Conservation (phyloP, 257 asterid species). For the Datura wrightii region DNA sequence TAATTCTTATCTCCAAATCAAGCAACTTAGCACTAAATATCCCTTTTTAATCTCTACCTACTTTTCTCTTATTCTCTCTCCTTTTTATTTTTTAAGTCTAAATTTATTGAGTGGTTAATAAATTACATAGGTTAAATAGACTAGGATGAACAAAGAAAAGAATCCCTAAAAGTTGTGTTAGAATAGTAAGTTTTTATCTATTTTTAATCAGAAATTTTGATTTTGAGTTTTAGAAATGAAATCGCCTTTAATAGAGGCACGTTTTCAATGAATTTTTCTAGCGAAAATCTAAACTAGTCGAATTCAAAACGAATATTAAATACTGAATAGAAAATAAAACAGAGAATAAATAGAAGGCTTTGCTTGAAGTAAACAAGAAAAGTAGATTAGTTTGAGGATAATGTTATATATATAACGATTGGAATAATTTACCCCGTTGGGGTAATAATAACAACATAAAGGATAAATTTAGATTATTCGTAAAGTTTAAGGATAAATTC, state of each 20-base stretch:
- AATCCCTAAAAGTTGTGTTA: not conserved
- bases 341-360: not conserved
- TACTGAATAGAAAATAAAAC: not conserved
- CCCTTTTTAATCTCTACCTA: not conserved
- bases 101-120: not conserved
- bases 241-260: not conserved
- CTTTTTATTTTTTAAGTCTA: not conserved
- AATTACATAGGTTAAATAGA: not conserved
- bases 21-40: not conserved
- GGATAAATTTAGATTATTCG: too few species aligned
- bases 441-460: too few species aligned
- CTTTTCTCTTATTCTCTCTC: not conserved
- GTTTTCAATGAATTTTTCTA: not conserved
- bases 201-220: too few species aligned
- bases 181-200: not conserved
- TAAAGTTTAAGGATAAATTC: too few species aligned
- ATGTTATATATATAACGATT: too few species aligned
- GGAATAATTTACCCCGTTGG: too few species aligned
- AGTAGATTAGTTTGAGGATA: too few species aligned
- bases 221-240: too few species aligned
- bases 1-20: conserved; percentile 16
- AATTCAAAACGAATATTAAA: not conserved
- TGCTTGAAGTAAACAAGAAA: not conserved
- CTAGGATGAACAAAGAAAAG: not conserved
- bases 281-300: not conserved